phyloP scores from a whole-genome alignment of 805 yeast species.

The Alloascoidea africana region DNA sequence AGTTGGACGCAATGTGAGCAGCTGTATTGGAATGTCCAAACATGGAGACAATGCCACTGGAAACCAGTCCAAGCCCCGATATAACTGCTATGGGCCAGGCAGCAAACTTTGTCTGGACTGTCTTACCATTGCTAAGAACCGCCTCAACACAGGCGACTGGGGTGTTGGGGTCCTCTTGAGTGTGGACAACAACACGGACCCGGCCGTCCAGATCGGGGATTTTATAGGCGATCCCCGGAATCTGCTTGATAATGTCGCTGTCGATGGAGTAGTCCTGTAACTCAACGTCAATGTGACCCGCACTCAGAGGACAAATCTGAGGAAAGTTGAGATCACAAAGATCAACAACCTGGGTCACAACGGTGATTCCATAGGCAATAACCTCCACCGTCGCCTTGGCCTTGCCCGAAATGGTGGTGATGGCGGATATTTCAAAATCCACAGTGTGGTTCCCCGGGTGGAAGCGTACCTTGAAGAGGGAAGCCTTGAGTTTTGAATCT shows the following conservation, averaged over 20 bases:
- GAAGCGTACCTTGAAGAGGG: conserved; percentile 59
- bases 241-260: conserved; percentile 28
- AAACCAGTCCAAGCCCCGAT: conserved; percentile 71
- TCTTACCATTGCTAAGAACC: conserved; percentile 59
- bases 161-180: conserved; percentile 22
- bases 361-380: conserved; percentile 73
- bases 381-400: conserved; percentile 58
- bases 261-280: conserved; percentile 45
- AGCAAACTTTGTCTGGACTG: conserved; percentile 66
- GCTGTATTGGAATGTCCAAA: conserved; percentile 79
- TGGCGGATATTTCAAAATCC: conserved; percentile 52
- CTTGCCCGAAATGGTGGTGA: conserved; percentile 50
- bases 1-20: conserved; percentile 76
- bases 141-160: conserved; percentile 68
- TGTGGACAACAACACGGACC: conserved; percentile 37
- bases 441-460: conserved; percentile 58
- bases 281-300: conserved; percentile 69
- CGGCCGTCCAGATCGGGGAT: conserved; percentile 83
- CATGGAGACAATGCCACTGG: conserved; percentile 69
- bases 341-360: conserved; percentile 42
- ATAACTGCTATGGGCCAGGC: conserved; percentile 91
- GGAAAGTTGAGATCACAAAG: conserved; percentile 54
- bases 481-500: conserved; percentile 55
- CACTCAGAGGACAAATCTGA: conserved; percentile 79
- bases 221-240: conserved; percentile 79